Base-by-base conservation (phyloP, 345 rosid species). In the Eucalyptus marginata region DNA sequence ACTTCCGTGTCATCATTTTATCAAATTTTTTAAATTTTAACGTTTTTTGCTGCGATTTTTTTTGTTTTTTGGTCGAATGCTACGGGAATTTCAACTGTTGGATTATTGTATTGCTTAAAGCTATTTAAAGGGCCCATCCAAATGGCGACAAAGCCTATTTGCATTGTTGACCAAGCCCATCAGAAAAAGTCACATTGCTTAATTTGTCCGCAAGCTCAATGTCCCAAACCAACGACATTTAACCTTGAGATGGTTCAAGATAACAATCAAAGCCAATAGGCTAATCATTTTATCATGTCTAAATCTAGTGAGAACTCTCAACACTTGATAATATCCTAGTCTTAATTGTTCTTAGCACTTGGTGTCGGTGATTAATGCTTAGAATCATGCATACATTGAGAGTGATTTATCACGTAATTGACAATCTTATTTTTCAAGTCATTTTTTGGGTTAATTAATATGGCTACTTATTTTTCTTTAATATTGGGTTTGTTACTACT, bases 331-430 rank as follows among this genome's bases (percentile, higher is more conserved):
- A 68, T 17, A 10, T 22, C 7, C 44, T 71, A 17, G 7, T 71
- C 81, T 18, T 17, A 13, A 8, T 68, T 68, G 83, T 76, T 76
- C 25, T 36, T 76, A 76, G 83, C 27, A 36, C 14, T 18, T 36
- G 27, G 83, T 36, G 20, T 7, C 2, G 1, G 81, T 71, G 81
- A 71, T 71, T 36, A 36, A 36, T 2, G 27, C 46, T 76, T 0
- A 7, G 2, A 76, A 76, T 40, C 9, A 40, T 40, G 47, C 22
- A 40, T 10, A 10, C 5, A 1, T 0, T 1, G 2, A 36, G 47
- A 76, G 29, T 20, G 29, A 76, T 76, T 11, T 3, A 7, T 76
- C 15, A 11, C 5, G 29, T 2, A 10, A 40, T 8, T 4, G 15
- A 13, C 25, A 40, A 76, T 76, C 47, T 76, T 40, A 40, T 76